Evolutionary conservation across 768 basidiomycete species (phyloP).

Genomic region (Naganishia friedmannii): DNA sequence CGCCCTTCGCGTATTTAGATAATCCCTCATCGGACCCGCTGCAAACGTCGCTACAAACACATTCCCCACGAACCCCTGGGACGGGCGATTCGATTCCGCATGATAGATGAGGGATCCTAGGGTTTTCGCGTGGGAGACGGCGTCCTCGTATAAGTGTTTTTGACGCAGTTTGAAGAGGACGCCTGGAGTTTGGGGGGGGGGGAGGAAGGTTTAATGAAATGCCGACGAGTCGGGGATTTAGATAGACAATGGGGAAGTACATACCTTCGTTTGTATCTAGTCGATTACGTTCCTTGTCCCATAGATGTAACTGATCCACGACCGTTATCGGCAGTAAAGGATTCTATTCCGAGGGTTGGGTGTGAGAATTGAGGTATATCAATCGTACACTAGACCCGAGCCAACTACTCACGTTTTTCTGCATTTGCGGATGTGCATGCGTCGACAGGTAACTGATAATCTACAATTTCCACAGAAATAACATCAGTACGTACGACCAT

Average conservation of each 20-base stretch:
- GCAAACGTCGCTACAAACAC: constrained; percentile 22
- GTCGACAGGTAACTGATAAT: constrained; percentile 91
- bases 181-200: constrained; percentile 32
- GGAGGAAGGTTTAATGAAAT: constrained; percentile 32
- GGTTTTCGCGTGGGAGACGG: constrained; percentile 29
- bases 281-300: constrained; percentile 93
- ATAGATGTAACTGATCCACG: constrained; percentile 93
- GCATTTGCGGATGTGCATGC: constrained; percentile 98
- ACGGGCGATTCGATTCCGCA: not conserved
- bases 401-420: constrained; percentile 70
- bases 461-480: constrained; percentile 53
- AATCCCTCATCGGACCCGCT: constrained; percentile 19
- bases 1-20: constrained; percentile 20
- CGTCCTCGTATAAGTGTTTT: constrained; percentile 49
- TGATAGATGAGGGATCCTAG: constrained; percentile 17
- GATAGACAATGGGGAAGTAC: too few species aligned
- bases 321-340: constrained; percentile 94
- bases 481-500: too few species aligned
- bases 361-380: constrained; percentile 1
- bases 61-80: constrained; percentile 8
- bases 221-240: too few species aligned
- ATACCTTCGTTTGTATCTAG: constrained; percentile 82
- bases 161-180: constrained; percentile 46
- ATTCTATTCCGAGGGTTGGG: constrained; percentile 59
- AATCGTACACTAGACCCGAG: not conserved